A percentile compares a stretch with the other conserved stretches of the same genome.
phyloP scores from a whole-genome alignment of 257 asterid species.

The Solanum raphanifolium region DNA sequence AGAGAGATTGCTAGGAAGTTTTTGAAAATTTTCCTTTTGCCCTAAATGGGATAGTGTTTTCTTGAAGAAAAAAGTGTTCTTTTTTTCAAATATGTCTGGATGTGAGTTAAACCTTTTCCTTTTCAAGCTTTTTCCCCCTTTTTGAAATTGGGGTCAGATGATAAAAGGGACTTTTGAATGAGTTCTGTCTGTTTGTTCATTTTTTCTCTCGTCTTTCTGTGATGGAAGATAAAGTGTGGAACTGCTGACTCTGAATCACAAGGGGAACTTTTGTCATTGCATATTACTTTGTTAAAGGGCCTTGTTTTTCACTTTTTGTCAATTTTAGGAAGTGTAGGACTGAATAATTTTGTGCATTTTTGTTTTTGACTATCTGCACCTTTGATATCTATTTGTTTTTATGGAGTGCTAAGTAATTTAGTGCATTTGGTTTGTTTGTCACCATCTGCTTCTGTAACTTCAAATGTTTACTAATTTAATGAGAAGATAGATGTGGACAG shows the following conservation, averaged over 20 bases:
- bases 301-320: not conserved
- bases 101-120: not conserved
- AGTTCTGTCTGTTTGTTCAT: not conserved
- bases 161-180: not conserved
- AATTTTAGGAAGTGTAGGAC: not conserved
- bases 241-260: not conserved
- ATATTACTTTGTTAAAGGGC: not conserved
- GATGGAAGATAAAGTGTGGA: not conserved
- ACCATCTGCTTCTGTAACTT: not conserved
- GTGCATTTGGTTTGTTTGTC: not conserved
- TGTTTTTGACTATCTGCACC: not conserved
- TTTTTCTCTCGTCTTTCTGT: not conserved
- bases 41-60: not conserved
- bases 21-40: not conserved
- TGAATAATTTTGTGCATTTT: not conserved
- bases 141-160: not conserved
- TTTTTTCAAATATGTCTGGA: not conserved
- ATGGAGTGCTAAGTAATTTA: not conserved
- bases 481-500: constrained; percentile 1
- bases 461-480: not conserved
- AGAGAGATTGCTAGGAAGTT: not conserved
- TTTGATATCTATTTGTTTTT: not conserved
- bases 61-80: not conserved
- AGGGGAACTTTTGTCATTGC: not conserved
- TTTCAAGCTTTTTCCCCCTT: not conserved